These are phyloP conservation scores for Boletus huronensis DNA, from an alignment of 768 basidiomycete species.

Conservation along the genomic window DNA sequence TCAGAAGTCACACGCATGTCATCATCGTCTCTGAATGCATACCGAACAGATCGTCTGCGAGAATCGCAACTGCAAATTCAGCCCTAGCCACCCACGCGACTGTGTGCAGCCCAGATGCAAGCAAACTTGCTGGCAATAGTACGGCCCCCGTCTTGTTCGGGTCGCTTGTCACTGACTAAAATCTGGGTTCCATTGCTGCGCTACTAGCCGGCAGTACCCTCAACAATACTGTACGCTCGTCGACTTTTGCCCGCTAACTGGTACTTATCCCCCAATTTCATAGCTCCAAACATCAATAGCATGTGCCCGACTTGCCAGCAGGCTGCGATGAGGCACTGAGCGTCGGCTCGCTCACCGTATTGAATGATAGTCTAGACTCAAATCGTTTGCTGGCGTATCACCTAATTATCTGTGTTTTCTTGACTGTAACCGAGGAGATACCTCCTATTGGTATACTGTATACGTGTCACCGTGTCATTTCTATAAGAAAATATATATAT, in stretches of 20 bases:
- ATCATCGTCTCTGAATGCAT: slow-evolving; percentile 9
- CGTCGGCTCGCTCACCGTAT: background rate
- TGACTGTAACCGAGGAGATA: slow-evolving; percentile 28
- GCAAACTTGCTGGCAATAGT: slow-evolving; percentile 51
- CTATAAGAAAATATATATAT: slow-evolving; percentile 1
- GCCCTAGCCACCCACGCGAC: slow-evolving; percentile 44
- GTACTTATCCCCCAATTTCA: background rate
- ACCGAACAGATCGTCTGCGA: slow-evolving; percentile 46
- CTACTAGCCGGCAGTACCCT: slow-evolving; percentile 39
- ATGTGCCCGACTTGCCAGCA: slow-evolving; percentile 41
- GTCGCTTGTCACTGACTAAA: slow-evolving; percentile 9
- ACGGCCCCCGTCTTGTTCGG: slow-evolving; percentile 6
- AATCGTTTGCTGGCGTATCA: slow-evolving; percentile 12
- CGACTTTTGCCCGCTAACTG: background rate
- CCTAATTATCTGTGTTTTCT: slow-evolving; percentile 26
- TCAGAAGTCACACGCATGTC: background rate
- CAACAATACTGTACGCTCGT: slow-evolving; percentile 43
- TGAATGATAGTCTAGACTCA: slow-evolving; percentile 12
- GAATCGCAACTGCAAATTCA: slow-evolving; percentile 49
- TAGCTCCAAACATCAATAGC: slow-evolving; percentile 43
- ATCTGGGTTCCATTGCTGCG: slow-evolving; percentile 3
- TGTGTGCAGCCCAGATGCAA: slow-evolving; percentile 44
- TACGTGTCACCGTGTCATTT: slow-evolving; percentile 1
- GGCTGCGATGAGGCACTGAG: slow-evolving; percentile 24
- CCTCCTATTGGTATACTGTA: slow-evolving; percentile 19